A percentile compares a stretch with the other conserved stretches of the same genome.
phyloP scores from a whole-genome alignment of 805 yeast species.

The Pichia kluyveri region DNA sequence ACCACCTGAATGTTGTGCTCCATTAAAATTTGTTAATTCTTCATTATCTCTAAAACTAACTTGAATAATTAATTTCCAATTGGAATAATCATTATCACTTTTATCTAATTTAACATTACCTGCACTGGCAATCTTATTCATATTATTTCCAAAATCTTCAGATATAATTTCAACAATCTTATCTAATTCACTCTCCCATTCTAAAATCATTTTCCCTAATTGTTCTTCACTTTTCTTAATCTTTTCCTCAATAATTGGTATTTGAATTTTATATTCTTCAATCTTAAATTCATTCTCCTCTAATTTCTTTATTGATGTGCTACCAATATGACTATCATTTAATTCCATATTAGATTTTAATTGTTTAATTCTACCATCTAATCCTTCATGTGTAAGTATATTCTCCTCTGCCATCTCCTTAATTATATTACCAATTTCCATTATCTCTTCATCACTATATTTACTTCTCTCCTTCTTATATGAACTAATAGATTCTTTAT shows the following conservation, averaged over 20 bases:
- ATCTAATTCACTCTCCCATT: constrained; percentile 59
- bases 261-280: constrained; percentile 26
- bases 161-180: constrained; percentile 49
- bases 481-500: constrained; percentile 15
- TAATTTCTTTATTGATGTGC: constrained; percentile 20
- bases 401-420: constrained; percentile 25
- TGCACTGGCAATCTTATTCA: constrained; percentile 70
- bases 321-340: constrained; percentile 20
- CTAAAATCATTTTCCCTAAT: constrained; percentile 2
- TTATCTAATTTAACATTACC: constrained; percentile 65
- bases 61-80: constrained; percentile 78
- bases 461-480: constrained; percentile 28
- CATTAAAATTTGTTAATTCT: constrained; percentile 60
- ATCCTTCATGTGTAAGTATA: constrained; percentile 27
- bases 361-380: constrained; percentile 30
- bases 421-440: constrained; percentile 31
- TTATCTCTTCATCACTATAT: constrained; percentile 31
- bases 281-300: constrained; percentile 33
- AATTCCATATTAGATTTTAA: constrained; percentile 33
- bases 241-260: constrained; percentile 30
- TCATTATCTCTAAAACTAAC: constrained; percentile 81
- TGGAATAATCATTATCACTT: constrained; percentile 42
- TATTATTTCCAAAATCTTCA: constrained; percentile 52
- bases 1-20: constrained; percentile 95
- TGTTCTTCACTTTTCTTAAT: constrained; percentile 30